These are phyloP conservation scores for Pythium periplocum DNA, from an alignment of 352 stramenopile genomes.

Conservation along the genomic window DNA sequence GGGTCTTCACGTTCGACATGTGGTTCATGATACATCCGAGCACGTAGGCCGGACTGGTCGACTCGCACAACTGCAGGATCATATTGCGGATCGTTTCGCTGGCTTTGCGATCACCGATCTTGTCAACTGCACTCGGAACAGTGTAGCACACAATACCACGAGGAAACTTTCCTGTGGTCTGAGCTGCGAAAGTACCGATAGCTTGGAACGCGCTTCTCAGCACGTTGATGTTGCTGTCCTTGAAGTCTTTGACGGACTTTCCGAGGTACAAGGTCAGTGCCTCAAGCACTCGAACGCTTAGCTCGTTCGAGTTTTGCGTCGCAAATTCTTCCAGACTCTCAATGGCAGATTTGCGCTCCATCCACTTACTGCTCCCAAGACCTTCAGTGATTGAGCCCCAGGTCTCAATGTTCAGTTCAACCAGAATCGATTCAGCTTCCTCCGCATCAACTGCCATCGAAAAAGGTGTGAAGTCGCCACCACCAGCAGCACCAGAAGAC, in stretches of 20 bases:
- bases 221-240: constrained; percentile 88
- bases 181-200: constrained; percentile 64
- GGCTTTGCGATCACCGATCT: constrained; percentile 79
- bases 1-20: constrained; percentile 76
- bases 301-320: constrained; percentile 34
- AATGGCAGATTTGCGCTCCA: constrained; percentile 74
- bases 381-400: constrained; percentile 49
- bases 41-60: constrained; percentile 66
- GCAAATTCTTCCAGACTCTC: constrained; percentile 62
- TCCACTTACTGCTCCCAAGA: constrained; percentile 77
- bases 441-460: constrained; percentile 54
- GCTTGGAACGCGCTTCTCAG: constrained; percentile 82
- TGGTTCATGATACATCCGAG: constrained; percentile 69
- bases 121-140: constrained; percentile 66
- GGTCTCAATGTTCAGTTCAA: constrained; percentile 49
- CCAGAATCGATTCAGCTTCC: constrained; percentile 59
- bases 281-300: constrained; percentile 66
- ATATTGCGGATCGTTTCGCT: constrained; percentile 63
- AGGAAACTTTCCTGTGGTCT: constrained; percentile 51
- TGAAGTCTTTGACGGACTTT: constrained; percentile 83
- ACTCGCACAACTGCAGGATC: constrained; percentile 75
- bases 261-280: constrained; percentile 66
- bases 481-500: constrained; percentile 10
- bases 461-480: constrained; percentile 59
- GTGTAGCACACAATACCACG: constrained; percentile 70